Evolutionary conservation across 179 eudicot species (phyloP).

Genomic region (Nepenthes alata): DNA sequence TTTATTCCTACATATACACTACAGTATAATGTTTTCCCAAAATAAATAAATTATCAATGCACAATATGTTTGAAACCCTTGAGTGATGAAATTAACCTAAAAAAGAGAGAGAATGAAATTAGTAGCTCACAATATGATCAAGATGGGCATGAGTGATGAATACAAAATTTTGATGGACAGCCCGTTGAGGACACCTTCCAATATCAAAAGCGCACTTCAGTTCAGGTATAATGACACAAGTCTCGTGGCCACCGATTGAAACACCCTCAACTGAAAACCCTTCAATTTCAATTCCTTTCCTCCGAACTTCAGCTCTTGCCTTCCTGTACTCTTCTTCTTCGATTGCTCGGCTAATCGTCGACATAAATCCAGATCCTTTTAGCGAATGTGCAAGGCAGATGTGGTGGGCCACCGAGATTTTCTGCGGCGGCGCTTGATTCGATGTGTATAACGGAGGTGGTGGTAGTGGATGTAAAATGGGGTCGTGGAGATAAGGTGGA

Average conservation of each 20-base stretch:
- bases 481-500: slow-evolving; percentile 30
- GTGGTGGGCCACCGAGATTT: slow-evolving; percentile 7
- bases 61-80: too few species aligned
- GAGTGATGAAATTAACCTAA: not conserved
- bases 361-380: slow-evolving; percentile 42
- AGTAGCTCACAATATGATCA: slow-evolving; percentile 71
- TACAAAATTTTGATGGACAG: slow-evolving; percentile 76
- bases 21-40: too few species aligned
- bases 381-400: slow-evolving; percentile 18
- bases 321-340: slow-evolving; percentile 91
- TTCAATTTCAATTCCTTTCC: slow-evolving; percentile 47
- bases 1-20: too few species aligned
- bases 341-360: slow-evolving; percentile 68
- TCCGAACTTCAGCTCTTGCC: slow-evolving; percentile 69
- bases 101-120: not conserved
- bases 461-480: slow-evolving; percentile 7
- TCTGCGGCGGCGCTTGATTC: slow-evolving; percentile 2
- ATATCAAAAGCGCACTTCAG: slow-evolving; percentile 80
- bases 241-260: slow-evolving; percentile 90
- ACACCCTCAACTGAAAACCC: slow-evolving; percentile 71
- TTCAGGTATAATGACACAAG: slow-evolving; percentile 79
- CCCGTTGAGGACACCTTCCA: slow-evolving; percentile 80
- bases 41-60: too few species aligned
- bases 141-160: slow-evolving; percentile 95
- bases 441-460: slow-evolving; percentile 10